Base-by-base conservation (phyloP, 768 basidiomycete species). In the Termitomyces heimii region DNA sequence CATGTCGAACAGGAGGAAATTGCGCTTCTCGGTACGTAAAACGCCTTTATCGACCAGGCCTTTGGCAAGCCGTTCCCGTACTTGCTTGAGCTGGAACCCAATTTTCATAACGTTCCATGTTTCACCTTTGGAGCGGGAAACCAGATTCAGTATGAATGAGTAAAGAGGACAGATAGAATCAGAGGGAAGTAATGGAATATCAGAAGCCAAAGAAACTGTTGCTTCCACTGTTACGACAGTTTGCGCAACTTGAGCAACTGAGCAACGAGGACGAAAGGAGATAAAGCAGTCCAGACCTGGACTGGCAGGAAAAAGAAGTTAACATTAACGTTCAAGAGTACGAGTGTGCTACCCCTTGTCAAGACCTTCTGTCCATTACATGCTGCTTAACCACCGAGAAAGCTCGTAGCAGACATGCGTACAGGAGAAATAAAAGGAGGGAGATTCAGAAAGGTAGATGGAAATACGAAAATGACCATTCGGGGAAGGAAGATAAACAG, bases 51-150 rank as follows among this genome's bases (percentile, higher is more conserved):
- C 96, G 52, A 98, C 96, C 40, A 99, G 84, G 3, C 96, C 85
- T 70, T 99, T 99, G 14, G 95, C 94, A 40, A 99, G 86, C 18
- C 96, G 90, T 74, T 99, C 96, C 46, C 96, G 88, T 40, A 98
- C 96, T 74, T 98, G 96, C 72, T 98, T 98, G 47, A 99, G 86
- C 72, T 99, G 96, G 73, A 93, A 99, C 24, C 95, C 95, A 54
- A 99, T 98, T 75, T 98, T 98, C 88, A 98, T 94, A 8, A 99
- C 94, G 72, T 98, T 99, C 96, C 96, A 99, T 48, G 96, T 98
- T 75, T 99, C 96, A 55, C 96, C 95, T 98, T 67, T 7, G 18
- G 28, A 45, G n/a, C 20, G 22, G 2, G 34, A 43, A 32, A 35
- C 10, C n/a, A n/a, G 22, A 20, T 24, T 54, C 10, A 46, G 53